Base-by-base conservation (phyloP, 2,329 filamentous ascomycete species). In the Monilinia aucupariae region DNA sequence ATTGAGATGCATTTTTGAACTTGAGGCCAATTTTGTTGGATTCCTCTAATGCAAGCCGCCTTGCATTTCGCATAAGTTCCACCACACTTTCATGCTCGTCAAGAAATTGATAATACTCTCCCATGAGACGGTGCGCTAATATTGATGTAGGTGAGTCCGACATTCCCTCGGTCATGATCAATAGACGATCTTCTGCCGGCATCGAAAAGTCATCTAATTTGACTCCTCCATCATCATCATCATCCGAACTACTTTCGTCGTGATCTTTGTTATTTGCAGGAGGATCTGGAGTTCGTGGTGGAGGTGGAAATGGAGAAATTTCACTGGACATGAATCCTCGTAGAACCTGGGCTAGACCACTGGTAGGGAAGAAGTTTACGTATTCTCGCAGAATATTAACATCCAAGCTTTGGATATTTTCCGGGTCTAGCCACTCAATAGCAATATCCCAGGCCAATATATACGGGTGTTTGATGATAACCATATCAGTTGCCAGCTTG, bases 381-480 rank as follows among this genome's bases (percentile, higher is more conserved):
- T 93, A 99, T 68, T 92, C 86, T 61, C 87, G 82, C 30, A 99
- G 78, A n/a, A 93, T 79, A 50, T 84, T 85, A 50, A 85, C 82
- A 72, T 97, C 92, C 79, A 91, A 89, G 32, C 91, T 84, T n/a
- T 82, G 79, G 54, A 94, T 82, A 53, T 84, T 84, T 69, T 90
- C 86, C 49, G 85, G 79, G 74, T 97, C 92, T 68, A 89, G 84
- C 90, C 93, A 97, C 72, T 97, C 91, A 64, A 99, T 80, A 37
- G 89, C 83, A 65, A 97, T 88, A 70, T 91, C 88, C 96, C 96
- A 99, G 0, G 94, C 94, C 20, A 96, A 81, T 67, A 88, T 85
- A 76, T 88, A 96, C 0, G 91, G 90, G 70, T 97, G 92, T 70
- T 93, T 92, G 74, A 99, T 94, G 64, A 96, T 90, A 65, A 99